Conservation (phyloP, 2,329 filamentous ascomycete species). For the Pseudopithomyces maydicus region DNA sequence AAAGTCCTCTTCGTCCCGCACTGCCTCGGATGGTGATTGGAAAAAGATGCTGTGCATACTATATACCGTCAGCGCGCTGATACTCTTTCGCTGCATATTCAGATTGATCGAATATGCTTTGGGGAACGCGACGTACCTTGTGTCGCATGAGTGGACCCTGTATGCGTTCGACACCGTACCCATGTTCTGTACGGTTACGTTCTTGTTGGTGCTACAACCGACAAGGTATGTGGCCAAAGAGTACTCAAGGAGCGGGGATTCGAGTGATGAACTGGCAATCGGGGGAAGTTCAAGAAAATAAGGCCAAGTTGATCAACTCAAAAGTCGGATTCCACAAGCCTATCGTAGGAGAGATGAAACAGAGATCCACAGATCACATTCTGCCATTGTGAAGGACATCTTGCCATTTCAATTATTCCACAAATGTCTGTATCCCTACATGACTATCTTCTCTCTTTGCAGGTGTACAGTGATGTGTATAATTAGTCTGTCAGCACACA, state of each 20-base stretch:
- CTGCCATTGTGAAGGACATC: too few species aligned
- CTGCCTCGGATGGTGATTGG: slow-evolving; percentile 16
- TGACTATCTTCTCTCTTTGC: too few species aligned
- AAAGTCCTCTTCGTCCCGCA: slow-evolving; percentile 5
- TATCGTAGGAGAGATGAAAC: not conserved
- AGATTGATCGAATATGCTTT: slow-evolving; percentile 57
- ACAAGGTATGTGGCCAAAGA: slow-evolving; percentile 21
- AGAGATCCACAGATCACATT: too few species aligned
- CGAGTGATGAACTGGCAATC: slow-evolving; percentile 11
- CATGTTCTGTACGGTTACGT: slow-evolving; percentile 50
- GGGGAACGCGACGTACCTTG: slow-evolving; percentile 53
- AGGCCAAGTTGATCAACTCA: not conserved
- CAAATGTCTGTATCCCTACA: too few species aligned
- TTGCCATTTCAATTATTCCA: too few species aligned
- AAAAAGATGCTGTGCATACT: slow-evolving; percentile 44
- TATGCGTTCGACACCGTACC: slow-evolving; percentile 55
- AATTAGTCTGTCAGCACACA: too few species aligned
- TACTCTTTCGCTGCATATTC: slow-evolving; percentile 57
- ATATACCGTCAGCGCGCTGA: slow-evolving; percentile 53
- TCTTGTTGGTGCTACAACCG: slow-evolving; percentile 41
- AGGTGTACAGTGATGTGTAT: too few species aligned
- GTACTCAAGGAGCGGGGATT: slow-evolving; percentile 3
- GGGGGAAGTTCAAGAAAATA: not conserved
- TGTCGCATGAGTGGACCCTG: slow-evolving; percentile 52
- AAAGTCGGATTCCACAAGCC: slow-evolving; percentile 7